These are phyloP conservation scores for Candida xyloterini DNA, from an alignment of 805 yeast genomes.

Conservation along the genomic window DNA sequence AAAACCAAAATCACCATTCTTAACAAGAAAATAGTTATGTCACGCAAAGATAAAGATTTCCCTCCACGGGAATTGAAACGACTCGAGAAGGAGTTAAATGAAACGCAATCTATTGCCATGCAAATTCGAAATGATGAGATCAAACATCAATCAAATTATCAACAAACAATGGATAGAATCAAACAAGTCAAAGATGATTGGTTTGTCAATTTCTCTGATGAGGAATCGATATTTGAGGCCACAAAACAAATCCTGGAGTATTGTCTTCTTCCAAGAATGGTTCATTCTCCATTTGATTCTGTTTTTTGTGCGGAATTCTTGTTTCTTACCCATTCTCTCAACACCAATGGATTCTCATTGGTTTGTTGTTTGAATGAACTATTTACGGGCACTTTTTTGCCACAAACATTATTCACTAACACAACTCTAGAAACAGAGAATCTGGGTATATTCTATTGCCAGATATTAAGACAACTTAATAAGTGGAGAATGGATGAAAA, in stretches of 20 bases:
- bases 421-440: constrained; percentile 81
- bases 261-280: constrained; percentile 72
- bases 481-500: constrained; percentile 39
- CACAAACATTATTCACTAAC: constrained; percentile 61
- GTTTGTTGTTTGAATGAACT: constrained; percentile 44
- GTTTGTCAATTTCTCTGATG: constrained; percentile 34
- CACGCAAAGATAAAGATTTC: constrained; percentile 30
- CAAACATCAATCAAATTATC: constrained; percentile 43
- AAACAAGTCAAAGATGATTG: constrained; percentile 32
- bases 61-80: constrained; percentile 21
- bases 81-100: constrained; percentile 27
- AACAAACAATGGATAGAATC: constrained; percentile 31
- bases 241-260: constrained; percentile 43
- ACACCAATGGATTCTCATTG: constrained; percentile 35
- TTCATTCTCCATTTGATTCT: constrained; percentile 83
- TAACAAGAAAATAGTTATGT: constrained; percentile 34
- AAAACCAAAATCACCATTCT: constrained; percentile 35
- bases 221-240: constrained; percentile 6
- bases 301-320: constrained; percentile 62
- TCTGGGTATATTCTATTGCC: constrained; percentile 68
- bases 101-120: constrained; percentile 28
- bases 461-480: constrained; percentile 43
- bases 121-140: constrained; percentile 39
- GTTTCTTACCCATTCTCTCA: constrained; percentile 42
- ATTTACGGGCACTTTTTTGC: constrained; percentile 41